Evolutionary conservation across 805 yeast genomes (phyloP).

Genomic region (Peterozyma toletana): DNA sequence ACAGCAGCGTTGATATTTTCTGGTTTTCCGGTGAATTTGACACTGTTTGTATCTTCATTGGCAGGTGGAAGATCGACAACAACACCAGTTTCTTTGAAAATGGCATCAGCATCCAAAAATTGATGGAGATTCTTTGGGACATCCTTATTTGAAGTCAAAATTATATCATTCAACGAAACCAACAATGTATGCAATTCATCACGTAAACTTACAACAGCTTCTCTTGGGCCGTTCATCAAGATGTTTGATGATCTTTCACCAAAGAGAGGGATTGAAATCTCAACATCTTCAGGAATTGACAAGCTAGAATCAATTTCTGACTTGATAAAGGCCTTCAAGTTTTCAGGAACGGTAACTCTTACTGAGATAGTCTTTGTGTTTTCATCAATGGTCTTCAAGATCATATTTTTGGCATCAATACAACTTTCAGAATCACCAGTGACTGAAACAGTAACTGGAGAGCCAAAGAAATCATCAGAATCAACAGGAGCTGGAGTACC

Average conservation of each 20-base stretch:
- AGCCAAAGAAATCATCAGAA: conserved; percentile 53
- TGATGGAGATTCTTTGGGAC: conserved; percentile 68
- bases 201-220: conserved; percentile 49
- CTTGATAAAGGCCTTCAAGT: conserved; percentile 36
- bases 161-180: conserved; percentile 32
- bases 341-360: conserved; percentile 37
- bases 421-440: conserved; percentile 86
- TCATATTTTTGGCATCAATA: conserved; percentile 60
- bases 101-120: conserved; percentile 50
- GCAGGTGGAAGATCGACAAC: conserved; percentile 45
- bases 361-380: conserved; percentile 55
- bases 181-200: conserved; percentile 39
- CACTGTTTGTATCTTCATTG: conserved; percentile 33
- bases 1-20: conserved; percentile 54
- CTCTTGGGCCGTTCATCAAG: conserved; percentile 65
- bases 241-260: conserved; percentile 33
- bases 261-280: conserved; percentile 24
- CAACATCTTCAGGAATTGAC: conserved; percentile 17
- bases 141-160: conserved; percentile 46
- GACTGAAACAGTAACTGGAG: conserved; percentile 52
- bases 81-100: conserved; percentile 49
- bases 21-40: conserved; percentile 53
- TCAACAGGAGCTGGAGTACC: conserved; percentile 21
- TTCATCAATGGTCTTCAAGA: conserved; percentile 66
- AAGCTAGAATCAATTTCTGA: conserved; percentile 20